A percentile compares a stretch with the other conserved stretches of the same genome.
Conservation (phyloP, 2,329 filamentous ascomycete genomes). For the Aspergillus tamarii region DNA sequence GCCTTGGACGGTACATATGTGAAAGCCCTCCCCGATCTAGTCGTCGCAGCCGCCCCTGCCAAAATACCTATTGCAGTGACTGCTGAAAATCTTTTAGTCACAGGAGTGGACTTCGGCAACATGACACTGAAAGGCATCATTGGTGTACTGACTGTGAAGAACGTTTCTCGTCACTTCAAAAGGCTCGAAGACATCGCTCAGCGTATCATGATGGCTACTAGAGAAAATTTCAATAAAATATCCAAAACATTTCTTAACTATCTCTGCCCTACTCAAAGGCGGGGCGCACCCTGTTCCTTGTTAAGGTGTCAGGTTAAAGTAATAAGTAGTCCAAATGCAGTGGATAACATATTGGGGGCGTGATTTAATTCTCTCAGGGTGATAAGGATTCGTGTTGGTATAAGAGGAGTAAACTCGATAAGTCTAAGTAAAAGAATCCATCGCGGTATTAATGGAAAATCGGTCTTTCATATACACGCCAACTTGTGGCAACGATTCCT, state of each 20-base stretch:
- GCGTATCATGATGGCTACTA: not conserved
- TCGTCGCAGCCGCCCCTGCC: not conserved
- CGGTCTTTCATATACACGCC: not conserved
- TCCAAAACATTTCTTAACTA: not conserved
- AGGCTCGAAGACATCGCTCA: not conserved
- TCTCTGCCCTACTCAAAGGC: not conserved
- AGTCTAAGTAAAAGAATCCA: not conserved
- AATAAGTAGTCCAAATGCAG: not conserved
- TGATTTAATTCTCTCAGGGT: not conserved
- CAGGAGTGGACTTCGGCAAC: not conserved
- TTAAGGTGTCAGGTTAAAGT: not conserved
- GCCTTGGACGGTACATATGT: not conserved
- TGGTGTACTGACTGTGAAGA: not conserved
- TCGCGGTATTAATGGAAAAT: not conserved
- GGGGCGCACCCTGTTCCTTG: not conserved
- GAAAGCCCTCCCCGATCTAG: not conserved
- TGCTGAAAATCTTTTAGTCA: not conserved
- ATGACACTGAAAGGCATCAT: not conserved
- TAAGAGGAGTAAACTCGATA: not conserved
- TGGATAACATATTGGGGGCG: not conserved
- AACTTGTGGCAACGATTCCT: not conserved
- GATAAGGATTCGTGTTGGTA: not conserved
- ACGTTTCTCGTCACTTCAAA: not conserved
- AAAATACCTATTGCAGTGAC: not conserved
- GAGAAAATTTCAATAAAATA: not conserved